phyloP scores from a whole-genome alignment of 257 asterid species.

The Salvia miltiorrhiza region DNA sequence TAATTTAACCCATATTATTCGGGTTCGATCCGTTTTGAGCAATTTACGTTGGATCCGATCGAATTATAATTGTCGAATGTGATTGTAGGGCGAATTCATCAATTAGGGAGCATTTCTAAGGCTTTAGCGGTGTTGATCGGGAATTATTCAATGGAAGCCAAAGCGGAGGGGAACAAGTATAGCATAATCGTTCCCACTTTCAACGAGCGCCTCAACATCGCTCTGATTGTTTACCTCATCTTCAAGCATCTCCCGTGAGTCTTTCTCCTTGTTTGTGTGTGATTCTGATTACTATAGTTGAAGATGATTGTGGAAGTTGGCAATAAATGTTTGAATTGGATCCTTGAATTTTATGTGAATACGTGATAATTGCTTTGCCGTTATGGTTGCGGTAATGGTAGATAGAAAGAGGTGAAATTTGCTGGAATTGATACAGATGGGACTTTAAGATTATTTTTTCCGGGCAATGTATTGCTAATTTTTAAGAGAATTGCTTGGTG shows the following conservation, averaged over 20 bases:
- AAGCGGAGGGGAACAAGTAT: constrained; percentile 60
- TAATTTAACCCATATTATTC: no score
- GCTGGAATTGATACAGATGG: constrained; percentile 9
- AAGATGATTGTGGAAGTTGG: neutral
- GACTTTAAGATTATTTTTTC: neutral
- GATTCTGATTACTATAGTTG: neutral
- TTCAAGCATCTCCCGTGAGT: constrained; percentile 83
- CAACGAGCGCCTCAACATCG: constrained; percentile 97
- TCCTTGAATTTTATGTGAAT: neutral
- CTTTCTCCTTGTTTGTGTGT: neutral
- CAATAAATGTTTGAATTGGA: neutral
- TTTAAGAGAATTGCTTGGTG: neutral
- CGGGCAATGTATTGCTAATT: neutral
- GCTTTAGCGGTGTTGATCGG: constrained; percentile 19
- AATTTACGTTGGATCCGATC: constrained; percentile 1
- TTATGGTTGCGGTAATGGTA: neutral
- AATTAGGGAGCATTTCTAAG: constrained; percentile 23
- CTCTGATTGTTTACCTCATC: constrained; percentile 78
- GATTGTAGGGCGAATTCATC: neutral
- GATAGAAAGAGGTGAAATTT: neutral
- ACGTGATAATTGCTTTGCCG: neutral
- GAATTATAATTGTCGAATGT: neutral
- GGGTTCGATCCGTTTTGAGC: no score
- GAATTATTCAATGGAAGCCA: constrained; percentile 38
- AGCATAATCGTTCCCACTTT: constrained; percentile 92